Evolutionary conservation across 176 grass and related monocot species (phyloP).

Genomic region (Tuctoria greenei): DNA sequence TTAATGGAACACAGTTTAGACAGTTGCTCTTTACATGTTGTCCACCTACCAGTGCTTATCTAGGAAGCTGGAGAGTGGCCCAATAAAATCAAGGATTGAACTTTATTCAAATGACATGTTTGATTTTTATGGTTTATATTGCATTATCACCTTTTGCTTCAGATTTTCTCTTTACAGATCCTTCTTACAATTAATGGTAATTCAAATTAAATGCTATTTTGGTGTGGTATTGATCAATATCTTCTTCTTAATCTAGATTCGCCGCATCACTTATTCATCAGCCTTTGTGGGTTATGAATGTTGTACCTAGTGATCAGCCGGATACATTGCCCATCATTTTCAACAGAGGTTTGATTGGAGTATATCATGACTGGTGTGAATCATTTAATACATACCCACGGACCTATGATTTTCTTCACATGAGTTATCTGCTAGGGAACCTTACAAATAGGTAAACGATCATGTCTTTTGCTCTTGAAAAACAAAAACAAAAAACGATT

Average conservation of each 20-base stretch:
- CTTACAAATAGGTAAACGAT: conserved; percentile 61
- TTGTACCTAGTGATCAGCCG: conserved; percentile 56
- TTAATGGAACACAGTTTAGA: not conserved
- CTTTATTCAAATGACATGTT: conserved; percentile 11
- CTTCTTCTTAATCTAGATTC: conserved; percentile 63
- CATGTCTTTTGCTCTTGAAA: conserved; percentile 19
- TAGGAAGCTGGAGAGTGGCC: conserved; percentile 1
- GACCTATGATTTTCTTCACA: conserved; percentile 90
- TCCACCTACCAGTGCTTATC: conserved; percentile 2
- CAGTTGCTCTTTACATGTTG: not conserved
- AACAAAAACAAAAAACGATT: not conserved
- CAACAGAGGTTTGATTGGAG: conserved; percentile 87
- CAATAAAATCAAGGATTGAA: conserved; percentile 21
- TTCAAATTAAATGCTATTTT: too few relatives aligned
- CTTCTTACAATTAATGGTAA: not conserved
- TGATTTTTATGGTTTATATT: conserved; percentile 5
- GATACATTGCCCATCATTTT: conserved; percentile 83
- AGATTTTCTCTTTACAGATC: not conserved
- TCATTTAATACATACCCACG: conserved; percentile 91
- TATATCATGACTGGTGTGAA: conserved; percentile 98
- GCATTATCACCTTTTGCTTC: not conserved
- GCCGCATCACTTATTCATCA: conserved; percentile 61
- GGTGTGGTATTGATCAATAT: conserved; percentile 4
- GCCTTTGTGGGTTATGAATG: conserved; percentile 93
- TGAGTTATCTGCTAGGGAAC: conserved; percentile 60